These are phyloP conservation scores for Eutrema heterophyllum DNA, from an alignment of 345 rosid species.

Conservation along the genomic window DNA sequence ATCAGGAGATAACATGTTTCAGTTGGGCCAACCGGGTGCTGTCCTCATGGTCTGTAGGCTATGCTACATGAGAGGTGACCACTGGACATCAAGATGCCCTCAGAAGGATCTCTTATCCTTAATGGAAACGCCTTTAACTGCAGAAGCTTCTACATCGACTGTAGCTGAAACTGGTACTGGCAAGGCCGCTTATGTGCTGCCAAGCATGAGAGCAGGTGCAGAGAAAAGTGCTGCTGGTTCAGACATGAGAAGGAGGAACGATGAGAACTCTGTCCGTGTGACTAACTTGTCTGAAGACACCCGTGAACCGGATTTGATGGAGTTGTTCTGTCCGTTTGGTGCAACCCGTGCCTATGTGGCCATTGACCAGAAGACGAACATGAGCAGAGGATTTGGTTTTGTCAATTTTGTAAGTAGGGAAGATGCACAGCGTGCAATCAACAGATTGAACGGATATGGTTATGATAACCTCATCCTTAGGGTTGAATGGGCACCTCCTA, in stretches of 20 bases:
- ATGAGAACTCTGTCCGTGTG: conserved; percentile 3
- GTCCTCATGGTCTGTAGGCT: background rate
- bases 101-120: background rate
- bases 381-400: background rate
- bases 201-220: background rate
- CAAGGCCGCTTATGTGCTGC: background rate
- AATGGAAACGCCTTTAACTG: background rate
- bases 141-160: background rate
- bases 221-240: background rate
- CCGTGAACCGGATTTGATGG: background rate
- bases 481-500: too few relatives aligned
- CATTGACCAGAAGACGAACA: background rate
- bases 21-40: background rate
- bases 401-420: background rate
- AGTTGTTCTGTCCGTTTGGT: background rate
- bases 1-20: conserved; percentile 44
- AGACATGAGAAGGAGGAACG: background rate
- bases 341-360: background rate
- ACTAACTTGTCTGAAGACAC: conserved; percentile 2
- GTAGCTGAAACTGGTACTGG: background rate
- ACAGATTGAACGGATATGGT: background rate
- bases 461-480: background rate
- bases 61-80: background rate
- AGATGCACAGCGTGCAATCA: background rate
- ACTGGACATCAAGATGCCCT: background rate